Percentiles rank a stretch among this genome's conserved stretches.
Evolutionary conservation across 441 rosid species (phyloP).

Genomic region (Mallotus repandus): DNA sequence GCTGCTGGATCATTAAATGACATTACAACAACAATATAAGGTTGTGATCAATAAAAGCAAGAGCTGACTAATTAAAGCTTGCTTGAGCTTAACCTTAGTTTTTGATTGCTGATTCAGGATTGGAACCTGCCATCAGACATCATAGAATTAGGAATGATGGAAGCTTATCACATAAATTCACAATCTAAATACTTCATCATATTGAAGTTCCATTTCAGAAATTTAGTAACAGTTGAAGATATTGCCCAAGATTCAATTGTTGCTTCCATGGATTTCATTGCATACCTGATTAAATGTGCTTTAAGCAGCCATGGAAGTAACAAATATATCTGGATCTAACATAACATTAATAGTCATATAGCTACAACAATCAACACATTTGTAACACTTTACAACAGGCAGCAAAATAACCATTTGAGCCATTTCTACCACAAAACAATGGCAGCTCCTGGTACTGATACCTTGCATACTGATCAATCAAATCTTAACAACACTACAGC

Average conservation of each 20-base stretch:
- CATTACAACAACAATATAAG: too few species aligned
- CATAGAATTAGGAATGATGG: too few species aligned
- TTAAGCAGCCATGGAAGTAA: slow-evolving; percentile 10
- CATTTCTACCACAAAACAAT: background rate
- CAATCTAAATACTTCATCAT: background rate
- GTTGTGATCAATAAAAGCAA: too few species aligned
- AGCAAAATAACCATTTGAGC: background rate
- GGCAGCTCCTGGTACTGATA: background rate
- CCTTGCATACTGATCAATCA: background rate
- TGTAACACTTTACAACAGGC: background rate
- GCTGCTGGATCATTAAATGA: too few species aligned
- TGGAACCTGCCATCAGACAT: too few species aligned
- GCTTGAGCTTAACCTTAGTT: too few species aligned
- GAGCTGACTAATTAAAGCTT: too few species aligned
- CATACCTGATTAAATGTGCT: background rate
- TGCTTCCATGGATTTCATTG: slow-evolving; percentile 13
- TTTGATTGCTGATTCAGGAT: too few species aligned
- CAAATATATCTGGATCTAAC: background rate
- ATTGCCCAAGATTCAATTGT: background rate
- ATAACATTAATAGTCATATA: background rate
- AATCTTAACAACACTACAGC: background rate
- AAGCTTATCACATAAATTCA: too few species aligned
- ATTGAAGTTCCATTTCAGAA: background rate
- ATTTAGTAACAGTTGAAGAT: too few species aligned
- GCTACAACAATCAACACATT: background rate